Evolutionary conservation across 352 stramenopile genomes (phyloP).

Genomic region (Globisporangium polare): DNA sequence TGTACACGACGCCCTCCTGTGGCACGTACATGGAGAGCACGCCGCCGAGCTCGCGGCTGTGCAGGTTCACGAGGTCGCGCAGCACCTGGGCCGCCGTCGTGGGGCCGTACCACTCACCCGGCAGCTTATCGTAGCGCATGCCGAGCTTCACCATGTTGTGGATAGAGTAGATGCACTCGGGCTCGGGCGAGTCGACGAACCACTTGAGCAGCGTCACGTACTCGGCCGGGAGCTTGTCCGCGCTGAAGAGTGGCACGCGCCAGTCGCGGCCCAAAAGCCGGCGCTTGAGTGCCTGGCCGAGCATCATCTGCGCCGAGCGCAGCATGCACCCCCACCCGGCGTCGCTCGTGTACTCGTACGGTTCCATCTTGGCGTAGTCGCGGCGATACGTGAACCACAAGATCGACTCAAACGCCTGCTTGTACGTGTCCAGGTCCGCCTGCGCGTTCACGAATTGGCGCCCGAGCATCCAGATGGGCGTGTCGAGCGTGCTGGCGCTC

Average conservation of each 20-base stretch:
- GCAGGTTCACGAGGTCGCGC: slow-evolving; percentile 79
- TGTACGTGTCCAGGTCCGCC: slow-evolving; percentile 46
- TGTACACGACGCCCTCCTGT: slow-evolving; percentile 81
- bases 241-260: slow-evolving; percentile 30
- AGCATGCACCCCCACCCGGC: slow-evolving; percentile 97
- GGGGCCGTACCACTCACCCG: slow-evolving; percentile 91
- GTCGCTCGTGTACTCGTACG: slow-evolving; percentile 89
- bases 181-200: slow-evolving; percentile 82
- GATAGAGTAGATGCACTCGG: slow-evolving; percentile 80
- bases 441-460: slow-evolving; percentile 31
- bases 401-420: slow-evolving; percentile 54
- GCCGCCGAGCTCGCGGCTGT: slow-evolving; percentile 44
- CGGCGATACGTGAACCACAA: slow-evolving; percentile 90
- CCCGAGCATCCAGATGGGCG: slow-evolving; percentile 51
- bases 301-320: slow-evolving; percentile 93
- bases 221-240: slow-evolving; percentile 29
- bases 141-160: slow-evolving; percentile 91
- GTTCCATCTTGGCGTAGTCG: slow-evolving; percentile 83
- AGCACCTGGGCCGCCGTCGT: slow-evolving; percentile 88
- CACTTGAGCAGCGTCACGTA: slow-evolving; percentile 71
- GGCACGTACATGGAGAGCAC: slow-evolving; percentile 74
- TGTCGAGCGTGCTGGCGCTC: slow-evolving; percentile 23
- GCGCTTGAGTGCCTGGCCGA: slow-evolving; percentile 87
- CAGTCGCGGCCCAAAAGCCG: slow-evolving; percentile 60
- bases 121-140: slow-evolving; percentile 89